Evolutionary conservation across 202 grass and related monocot species (phyloP).

Genomic region (Zoysia matrella): DNA sequence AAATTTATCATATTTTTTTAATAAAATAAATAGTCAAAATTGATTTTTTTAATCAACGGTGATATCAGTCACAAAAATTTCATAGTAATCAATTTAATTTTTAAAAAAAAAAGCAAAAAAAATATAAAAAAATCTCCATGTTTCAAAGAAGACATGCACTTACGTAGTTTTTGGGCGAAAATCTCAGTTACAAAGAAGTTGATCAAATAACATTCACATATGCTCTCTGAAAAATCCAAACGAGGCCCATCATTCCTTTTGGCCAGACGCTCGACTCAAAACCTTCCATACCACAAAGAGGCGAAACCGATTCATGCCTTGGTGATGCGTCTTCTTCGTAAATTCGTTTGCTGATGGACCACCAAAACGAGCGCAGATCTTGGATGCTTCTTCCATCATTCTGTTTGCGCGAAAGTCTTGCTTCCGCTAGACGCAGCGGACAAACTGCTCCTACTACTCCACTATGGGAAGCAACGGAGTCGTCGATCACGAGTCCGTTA

Average conservation of each 20-base stretch:
- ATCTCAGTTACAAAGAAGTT: neutral
- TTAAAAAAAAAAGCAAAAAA: too few species aligned
- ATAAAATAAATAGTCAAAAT: too few species aligned
- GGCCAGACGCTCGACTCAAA: neutral
- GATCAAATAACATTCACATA: neutral
- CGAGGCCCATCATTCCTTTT: neutral
- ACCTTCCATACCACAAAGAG: neutral
- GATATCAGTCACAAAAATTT: too few species aligned
- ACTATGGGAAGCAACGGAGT: too few species aligned
- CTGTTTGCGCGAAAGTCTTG: neutral
- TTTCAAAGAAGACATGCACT: too few species aligned
- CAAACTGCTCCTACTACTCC: neutral
- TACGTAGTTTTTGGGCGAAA: neutral
- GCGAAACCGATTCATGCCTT: neutral
- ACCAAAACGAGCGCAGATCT: slow-evolving; percentile 1
- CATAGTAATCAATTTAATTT: too few species aligned
- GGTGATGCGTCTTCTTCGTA: neutral
- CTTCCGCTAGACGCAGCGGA: neutral
- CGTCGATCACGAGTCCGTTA: too few species aligned
- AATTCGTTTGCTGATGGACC: neutral
- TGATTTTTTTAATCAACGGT: too few species aligned
- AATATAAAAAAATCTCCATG: too few species aligned
- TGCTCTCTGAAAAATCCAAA: neutral
- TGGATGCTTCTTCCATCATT: slow-evolving; percentile 6
- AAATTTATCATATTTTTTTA: too few species aligned